Percentiles rank a stretch among this genome's conserved stretches.
Evolutionary conservation across 1,139 yeast genomes (phyloP).

Genomic region (Magnusiomyces sp.): DNA sequence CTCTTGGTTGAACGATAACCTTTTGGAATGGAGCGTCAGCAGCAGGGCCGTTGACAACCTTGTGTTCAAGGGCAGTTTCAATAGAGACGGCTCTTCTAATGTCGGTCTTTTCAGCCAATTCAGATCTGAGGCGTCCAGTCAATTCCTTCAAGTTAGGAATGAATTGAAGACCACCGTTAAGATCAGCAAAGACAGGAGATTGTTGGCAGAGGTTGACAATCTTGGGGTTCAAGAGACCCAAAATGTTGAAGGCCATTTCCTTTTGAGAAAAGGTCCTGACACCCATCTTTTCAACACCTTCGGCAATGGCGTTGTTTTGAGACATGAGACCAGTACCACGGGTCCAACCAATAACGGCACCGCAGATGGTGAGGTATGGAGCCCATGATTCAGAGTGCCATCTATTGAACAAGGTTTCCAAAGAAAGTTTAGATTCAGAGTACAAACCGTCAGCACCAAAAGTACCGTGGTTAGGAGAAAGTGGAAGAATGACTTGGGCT

Average conservation of each 20-base stretch:
- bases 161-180: constrained; percentile 97
- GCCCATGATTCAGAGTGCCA: constrained; percentile 99
- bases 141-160: constrained; percentile 85
- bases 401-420: constrained; percentile 95
- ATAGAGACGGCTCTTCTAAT: constrained; percentile 91
- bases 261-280: constrained; percentile 97
- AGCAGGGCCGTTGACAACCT: constrained; percentile 79
- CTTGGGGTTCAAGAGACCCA: constrained; percentile 86
- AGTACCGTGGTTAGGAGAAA: constrained; percentile 98
- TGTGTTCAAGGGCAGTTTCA: constrained; percentile 88
- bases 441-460: constrained; percentile 97
- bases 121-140: constrained; percentile 72
- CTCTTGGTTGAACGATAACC: constrained; percentile 78
- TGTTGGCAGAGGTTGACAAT: constrained; percentile 83
- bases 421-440: constrained; percentile 91
- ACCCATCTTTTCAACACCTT: constrained; percentile 91
- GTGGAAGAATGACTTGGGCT: constrained; percentile 91
- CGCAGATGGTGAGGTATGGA: constrained; percentile 87
- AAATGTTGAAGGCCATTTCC: constrained; percentile 97
- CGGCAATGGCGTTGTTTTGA: constrained; percentile 94
- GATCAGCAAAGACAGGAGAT: constrained; percentile 92
- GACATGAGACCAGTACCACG: constrained; percentile 99
- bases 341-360: constrained; percentile 99
- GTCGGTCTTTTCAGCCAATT: constrained; percentile 78
- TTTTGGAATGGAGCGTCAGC: constrained; percentile 81